These are phyloP conservation scores for Pichia norvegensis DNA, from an alignment of 1,139 yeast genomes.

Conservation along the genomic window DNA sequence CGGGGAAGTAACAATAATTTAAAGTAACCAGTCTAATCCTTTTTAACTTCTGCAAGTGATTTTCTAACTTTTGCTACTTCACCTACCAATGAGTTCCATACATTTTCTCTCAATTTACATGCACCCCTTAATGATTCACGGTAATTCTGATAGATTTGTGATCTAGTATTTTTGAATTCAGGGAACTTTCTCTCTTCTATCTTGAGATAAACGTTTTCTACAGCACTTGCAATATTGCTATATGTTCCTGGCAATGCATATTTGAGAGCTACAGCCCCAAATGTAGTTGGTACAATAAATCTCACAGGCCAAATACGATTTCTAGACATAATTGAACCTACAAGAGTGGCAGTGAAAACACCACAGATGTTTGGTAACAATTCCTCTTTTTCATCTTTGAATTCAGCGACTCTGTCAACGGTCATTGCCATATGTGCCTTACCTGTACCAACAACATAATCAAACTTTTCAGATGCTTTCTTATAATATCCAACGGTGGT, in stretches of 20 bases:
- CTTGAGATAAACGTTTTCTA: conserved; percentile 15
- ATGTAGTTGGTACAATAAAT: conserved; percentile 41
- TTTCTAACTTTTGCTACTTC: conserved; percentile 11
- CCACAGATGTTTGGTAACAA: conserved; percentile 48
- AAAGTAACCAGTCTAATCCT: conserved; percentile 1
- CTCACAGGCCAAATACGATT: conserved; percentile 42
- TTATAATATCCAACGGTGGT: conserved; percentile 34
- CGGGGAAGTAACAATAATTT: background rate
- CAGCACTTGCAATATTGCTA: conserved; percentile 23
- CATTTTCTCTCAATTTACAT: conserved; percentile 1
- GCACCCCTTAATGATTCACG: background rate
- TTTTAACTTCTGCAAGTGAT: conserved; percentile 4
- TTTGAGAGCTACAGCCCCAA: conserved; percentile 39
- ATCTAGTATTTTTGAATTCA: conserved; percentile 26
- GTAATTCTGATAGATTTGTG: conserved; percentile 5
- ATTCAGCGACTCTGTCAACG: conserved; percentile 24
- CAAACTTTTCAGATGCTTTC: conserved; percentile 35
- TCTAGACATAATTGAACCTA: conserved; percentile 49
- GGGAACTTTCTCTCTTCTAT: conserved; percentile 30
- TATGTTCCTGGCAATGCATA: conserved; percentile 32
- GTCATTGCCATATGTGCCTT: conserved; percentile 34
- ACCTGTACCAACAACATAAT: conserved; percentile 40
- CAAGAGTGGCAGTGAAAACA: conserved; percentile 45
- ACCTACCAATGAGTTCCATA: conserved; percentile 12
- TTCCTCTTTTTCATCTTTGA: conserved; percentile 30